These are phyloP conservation scores for Cutaneotrichosporon cavernicola DNA, from an alignment of 1,284 basidiomycete species.

Conservation along the genomic window DNA sequence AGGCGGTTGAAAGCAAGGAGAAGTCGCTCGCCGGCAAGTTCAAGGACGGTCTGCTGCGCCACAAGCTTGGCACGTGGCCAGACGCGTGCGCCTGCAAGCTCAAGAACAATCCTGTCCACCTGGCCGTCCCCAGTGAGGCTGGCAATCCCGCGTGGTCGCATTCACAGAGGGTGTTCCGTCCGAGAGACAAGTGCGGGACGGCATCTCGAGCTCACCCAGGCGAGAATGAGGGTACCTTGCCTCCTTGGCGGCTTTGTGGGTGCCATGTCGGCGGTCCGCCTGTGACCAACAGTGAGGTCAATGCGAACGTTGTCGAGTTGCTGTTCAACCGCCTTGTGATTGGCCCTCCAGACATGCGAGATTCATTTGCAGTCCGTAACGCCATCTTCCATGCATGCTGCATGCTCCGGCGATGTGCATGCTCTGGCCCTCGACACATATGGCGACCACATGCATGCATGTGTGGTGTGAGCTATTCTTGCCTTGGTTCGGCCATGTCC, in stretches of 20 bases:
- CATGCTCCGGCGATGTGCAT: no score
- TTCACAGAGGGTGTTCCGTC: neutral
- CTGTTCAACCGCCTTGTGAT: slow-evolving; percentile 53
- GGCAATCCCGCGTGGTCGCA: slow-evolving; percentile 1
- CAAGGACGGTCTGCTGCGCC: no score
- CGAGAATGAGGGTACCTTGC: slow-evolving; percentile 49
- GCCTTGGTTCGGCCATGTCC: neutral
- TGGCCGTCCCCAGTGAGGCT: slow-evolving; percentile 12
- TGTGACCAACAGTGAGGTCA: neutral
- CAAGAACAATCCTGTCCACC: slow-evolving; percentile 7
- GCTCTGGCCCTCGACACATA: no score
- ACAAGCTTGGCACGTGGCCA: slow-evolving; percentile 13
- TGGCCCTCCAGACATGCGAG: slow-evolving; percentile 53
- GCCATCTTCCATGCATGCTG: neutral
- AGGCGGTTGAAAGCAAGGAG: no score
- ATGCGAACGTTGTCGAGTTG: slow-evolving; percentile 32
- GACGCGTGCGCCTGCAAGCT: slow-evolving; percentile 15
- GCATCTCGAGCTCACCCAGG: slow-evolving; percentile 18
- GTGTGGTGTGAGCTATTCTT: neutral
- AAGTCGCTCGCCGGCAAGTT: no score
- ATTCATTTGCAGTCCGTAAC: slow-evolving; percentile 35
- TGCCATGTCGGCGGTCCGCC: slow-evolving; percentile 34
- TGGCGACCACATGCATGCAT: no score
- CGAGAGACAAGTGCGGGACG: slow-evolving; percentile 11
- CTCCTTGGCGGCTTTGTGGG: slow-evolving; percentile 53